Base-by-base conservation (phyloP, 495 filamentous ascomycete genomes). In the Penicillium pulvis region DNA sequence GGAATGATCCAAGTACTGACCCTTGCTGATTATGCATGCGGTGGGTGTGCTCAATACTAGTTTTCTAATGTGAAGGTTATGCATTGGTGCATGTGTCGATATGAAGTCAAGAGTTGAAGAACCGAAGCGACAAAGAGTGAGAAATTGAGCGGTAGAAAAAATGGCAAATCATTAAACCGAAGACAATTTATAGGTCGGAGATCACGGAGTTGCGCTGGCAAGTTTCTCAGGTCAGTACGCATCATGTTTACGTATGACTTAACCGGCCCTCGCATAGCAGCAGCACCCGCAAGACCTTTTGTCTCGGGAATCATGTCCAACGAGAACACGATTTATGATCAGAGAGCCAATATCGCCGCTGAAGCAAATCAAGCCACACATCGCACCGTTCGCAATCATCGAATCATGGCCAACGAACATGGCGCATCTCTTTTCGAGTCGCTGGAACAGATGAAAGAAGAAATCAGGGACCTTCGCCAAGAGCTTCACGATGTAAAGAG, bases 271-370 rank as follows among this genome's bases (percentile, higher is more conserved):
- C 12, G 14, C 12, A 41, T 41, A 41, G 36, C 36, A 41, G 36
- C 36, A 41, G 36, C 36, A 41, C 36, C 36, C 14, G 36, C 36
- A 41, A 41, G 36, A 41, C 36, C 36, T 41, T 41, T 41, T 41
- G 16, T 41, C 12, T 41, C 16, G 12, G 16, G 36, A 16, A 41
- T 41, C 12, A 2, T 41, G 14, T n/a, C 36, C 14, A 41, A 41
- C 16, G 36, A 41, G 6, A 41, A 41, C 17, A 41, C 12, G 36
- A 41, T 41, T n/a, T 0, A 41, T n/a, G 36, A 41, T 41, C 36
- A 41, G 36, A 41, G 36, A 41, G 36, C 36, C 36, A 41, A n/a
- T 2, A 41, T 41, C 36, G 36, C 36, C 16, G 36, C 36, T 41
- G 36, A 41, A 41, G 36, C 36, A n/a, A 41, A 41, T 4, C 36